Evolutionary conservation across 768 basidiomycete species (phyloP).

Genomic region (Lactarius indigo): DNA sequence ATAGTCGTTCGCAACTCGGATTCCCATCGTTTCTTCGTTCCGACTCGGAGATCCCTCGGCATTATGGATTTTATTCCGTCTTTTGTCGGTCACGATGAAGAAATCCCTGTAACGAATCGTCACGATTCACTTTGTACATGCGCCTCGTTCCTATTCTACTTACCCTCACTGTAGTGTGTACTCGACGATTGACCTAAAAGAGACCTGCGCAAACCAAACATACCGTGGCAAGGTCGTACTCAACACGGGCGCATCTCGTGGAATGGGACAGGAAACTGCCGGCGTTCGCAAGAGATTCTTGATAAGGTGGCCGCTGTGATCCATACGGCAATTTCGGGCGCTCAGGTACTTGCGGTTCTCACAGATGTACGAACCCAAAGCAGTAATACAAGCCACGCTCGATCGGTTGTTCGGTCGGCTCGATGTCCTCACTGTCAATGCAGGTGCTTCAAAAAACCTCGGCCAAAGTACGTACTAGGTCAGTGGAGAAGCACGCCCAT

Average conservation of each 20-base stretch:
- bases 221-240: constrained; percentile 11
- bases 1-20: no score
- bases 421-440: no score
- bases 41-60: background rate
- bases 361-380: no score
- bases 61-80: background rate
- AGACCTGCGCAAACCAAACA: constrained; percentile 1
- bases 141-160: background rate
- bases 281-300: constrained; percentile 7
- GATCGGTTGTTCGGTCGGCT: no score
- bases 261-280: constrained; percentile 21
- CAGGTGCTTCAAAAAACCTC: no score
- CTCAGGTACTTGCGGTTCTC: background rate
- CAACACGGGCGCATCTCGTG: constrained; percentile 14
- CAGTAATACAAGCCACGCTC: no score
- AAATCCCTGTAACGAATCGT: background rate
- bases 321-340: background rate
- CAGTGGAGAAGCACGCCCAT: no score
- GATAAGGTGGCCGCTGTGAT: constrained; percentile 19
- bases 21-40: background rate
- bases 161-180: background rate
- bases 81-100: background rate
- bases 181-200: background rate
- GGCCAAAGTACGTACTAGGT: no score
- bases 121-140: background rate